Percentiles rank a stretch among this genome's conserved stretches.
Evolutionary conservation across 2,329 filamentous ascomycete genomes (phyloP).

Genomic region (Stylonectria norvegica): DNA sequence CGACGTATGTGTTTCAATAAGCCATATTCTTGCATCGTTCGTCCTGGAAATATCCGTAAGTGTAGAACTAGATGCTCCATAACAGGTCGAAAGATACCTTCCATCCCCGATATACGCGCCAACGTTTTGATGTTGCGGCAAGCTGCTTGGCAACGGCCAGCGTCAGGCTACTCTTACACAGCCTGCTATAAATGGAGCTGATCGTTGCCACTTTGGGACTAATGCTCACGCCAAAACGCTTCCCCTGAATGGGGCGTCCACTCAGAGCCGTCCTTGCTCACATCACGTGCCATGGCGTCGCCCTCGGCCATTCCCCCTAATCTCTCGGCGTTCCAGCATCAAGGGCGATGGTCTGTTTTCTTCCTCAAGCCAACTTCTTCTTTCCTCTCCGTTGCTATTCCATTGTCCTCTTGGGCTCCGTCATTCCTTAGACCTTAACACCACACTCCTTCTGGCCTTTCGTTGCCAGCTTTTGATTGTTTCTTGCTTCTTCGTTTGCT

Average conservation of each 20-base stretch:
- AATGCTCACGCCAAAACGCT: neutral
- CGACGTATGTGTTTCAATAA: too few species aligned
- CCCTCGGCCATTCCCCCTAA: neutral
- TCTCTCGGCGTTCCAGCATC: neutral
- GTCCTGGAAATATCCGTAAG: too few species aligned
- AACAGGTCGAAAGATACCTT: too few species aligned
- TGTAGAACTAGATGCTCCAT: too few species aligned
- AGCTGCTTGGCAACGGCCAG: too few species aligned
- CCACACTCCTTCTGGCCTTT: conserved; percentile 25
- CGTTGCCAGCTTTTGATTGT: conserved; percentile 11
- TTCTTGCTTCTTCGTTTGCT: conserved; percentile 11
- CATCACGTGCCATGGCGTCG: neutral
- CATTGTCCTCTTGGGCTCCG: conserved; percentile 13
- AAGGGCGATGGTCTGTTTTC: conserved; percentile 12
- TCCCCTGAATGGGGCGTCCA: neutral
- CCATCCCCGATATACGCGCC: too few species aligned
- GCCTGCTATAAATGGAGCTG: conserved; percentile 1
- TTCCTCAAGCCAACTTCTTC: conserved; percentile 10
- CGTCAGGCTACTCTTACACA: too few species aligned
- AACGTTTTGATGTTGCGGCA: too few species aligned
- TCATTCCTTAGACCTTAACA: conserved; percentile 23
- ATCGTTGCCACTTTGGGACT: neutral
- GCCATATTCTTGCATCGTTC: too few species aligned
- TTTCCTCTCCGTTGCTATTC: conserved; percentile 9
- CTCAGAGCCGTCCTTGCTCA: neutral